Conservation (phyloP, 495 filamentous ascomycete genomes). For the Xylaria flabelliformis region DNA sequence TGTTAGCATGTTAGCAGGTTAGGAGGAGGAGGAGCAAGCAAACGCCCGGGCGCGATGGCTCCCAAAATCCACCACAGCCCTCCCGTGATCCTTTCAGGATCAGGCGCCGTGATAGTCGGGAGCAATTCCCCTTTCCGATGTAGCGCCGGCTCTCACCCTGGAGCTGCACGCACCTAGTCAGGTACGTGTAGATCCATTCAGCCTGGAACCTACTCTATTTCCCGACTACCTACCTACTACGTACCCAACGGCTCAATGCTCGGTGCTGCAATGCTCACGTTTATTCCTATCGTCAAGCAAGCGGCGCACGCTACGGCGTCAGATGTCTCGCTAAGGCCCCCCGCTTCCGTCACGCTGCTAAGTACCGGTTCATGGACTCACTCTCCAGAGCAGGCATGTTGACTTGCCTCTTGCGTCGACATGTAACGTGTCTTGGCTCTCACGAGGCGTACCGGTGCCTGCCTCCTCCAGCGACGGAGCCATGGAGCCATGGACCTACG, state of each 20-base stretch:
- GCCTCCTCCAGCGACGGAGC: slow-evolving; percentile 11
- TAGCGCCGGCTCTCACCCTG: slow-evolving; percentile 3
- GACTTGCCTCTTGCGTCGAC: slow-evolving; percentile 31
- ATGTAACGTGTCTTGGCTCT: slow-evolving; percentile 42
- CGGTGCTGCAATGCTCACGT: background rate
- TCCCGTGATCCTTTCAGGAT: slow-evolving; percentile 1
- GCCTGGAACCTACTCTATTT: background rate
- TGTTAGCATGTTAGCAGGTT: too few species aligned
- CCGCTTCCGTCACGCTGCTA: slow-evolving; percentile 4
- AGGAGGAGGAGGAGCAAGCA: background rate
- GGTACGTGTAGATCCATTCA: slow-evolving; percentile 11
- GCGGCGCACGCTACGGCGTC: slow-evolving; percentile 6
- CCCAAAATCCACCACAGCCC: background rate
- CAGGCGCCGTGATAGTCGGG: background rate
- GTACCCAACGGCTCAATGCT: background rate
- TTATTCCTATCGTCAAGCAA: background rate
- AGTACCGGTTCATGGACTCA: slow-evolving; percentile 2
- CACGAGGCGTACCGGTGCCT: slow-evolving; percentile 14
- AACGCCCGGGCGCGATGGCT: background rate
- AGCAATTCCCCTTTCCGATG: slow-evolving; percentile 13
- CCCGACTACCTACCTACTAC: too few species aligned
- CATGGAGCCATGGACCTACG: background rate
- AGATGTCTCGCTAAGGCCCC: slow-evolving; percentile 18
- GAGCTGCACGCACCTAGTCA: slow-evolving; percentile 4
- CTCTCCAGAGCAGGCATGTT: slow-evolving; percentile 7